These are phyloP conservation scores for Rossbeevera mucosa DNA, from an alignment of 768 basidiomycete genomes.

Conservation along the genomic window DNA sequence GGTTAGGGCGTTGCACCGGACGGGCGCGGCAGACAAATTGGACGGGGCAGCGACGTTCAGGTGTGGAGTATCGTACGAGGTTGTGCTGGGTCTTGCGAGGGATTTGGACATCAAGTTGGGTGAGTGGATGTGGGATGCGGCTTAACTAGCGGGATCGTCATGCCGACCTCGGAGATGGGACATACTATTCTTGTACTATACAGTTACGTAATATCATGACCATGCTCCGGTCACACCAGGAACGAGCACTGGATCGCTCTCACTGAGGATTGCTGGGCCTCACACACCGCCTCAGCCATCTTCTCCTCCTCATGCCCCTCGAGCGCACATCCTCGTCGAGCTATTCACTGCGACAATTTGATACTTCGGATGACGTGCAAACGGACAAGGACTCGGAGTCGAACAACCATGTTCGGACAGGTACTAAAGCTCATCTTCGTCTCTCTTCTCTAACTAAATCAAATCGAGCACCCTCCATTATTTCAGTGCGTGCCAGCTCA, in stretches of 20 bases:
- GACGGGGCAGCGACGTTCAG: constrained; percentile 73
- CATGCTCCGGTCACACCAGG: neutral
- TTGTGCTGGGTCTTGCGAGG: constrained; percentile 50
- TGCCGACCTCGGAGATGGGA: neutral
- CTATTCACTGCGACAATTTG: constrained; percentile 13
- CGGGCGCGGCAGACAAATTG: constrained; percentile 53
- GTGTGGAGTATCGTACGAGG: constrained; percentile 62
- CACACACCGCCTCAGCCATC: neutral
- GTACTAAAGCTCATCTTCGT: too few relatives aligned
- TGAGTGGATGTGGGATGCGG: constrained; percentile 67
- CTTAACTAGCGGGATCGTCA: neutral
- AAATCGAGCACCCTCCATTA: constrained; percentile 1
- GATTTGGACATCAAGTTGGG: constrained; percentile 56
- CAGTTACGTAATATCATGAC: too few relatives aligned
- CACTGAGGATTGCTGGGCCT: neutral
- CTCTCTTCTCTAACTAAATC: neutral
- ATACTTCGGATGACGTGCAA: constrained; percentile 4
- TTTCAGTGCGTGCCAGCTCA: constrained; percentile 13
- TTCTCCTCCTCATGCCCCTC: constrained; percentile 14
- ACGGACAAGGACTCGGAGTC: constrained; percentile 24
- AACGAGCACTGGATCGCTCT: neutral
- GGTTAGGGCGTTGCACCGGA: constrained; percentile 63
- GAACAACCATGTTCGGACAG: constrained; percentile 11
- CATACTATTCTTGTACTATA: too few relatives aligned
- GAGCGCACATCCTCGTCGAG: constrained; percentile 7